phyloP scores from a whole-genome alignment of 2,329 filamentous ascomycete species.

The Penicillium hordei region DNA sequence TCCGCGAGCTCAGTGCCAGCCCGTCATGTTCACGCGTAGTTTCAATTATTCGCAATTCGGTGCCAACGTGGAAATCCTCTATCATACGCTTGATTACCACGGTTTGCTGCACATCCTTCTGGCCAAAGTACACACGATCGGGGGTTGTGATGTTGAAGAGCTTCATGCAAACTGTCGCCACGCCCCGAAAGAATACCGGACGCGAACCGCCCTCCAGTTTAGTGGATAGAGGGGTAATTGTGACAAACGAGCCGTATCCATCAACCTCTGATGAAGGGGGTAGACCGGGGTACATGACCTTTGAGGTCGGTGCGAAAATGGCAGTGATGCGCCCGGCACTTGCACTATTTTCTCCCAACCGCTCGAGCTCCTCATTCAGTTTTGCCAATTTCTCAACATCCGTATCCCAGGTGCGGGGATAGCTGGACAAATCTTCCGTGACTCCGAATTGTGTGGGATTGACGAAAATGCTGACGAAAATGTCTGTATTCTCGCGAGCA shows the following conservation, averaged over 20 bases:
- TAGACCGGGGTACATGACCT: slow-evolving; percentile 83
- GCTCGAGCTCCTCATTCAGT: slow-evolving; percentile 72
- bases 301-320: slow-evolving; percentile 80
- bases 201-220: slow-evolving; percentile 80
- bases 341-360: slow-evolving; percentile 43
- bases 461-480: slow-evolving; percentile 90
- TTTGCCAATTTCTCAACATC: slow-evolving; percentile 67
- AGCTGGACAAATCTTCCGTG: slow-evolving; percentile 81
- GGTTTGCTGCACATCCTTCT: slow-evolving; percentile 97
- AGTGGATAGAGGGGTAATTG: slow-evolving; percentile 78
- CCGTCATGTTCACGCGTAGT: slow-evolving; percentile 79
- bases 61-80: slow-evolving; percentile 78
- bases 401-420: slow-evolving; percentile 83
- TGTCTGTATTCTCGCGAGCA: slow-evolving; percentile 77
- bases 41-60: slow-evolving; percentile 68
- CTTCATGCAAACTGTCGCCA: slow-evolving; percentile 95
- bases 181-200: slow-evolving; percentile 93
- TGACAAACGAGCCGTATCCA: slow-evolving; percentile 85
- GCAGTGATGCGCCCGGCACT: slow-evolving; percentile 68
- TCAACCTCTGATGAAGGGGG: slow-evolving; percentile 69
- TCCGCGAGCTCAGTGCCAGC: slow-evolving; percentile 85
- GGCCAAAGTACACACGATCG: slow-evolving; percentile 85
- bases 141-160: slow-evolving; percentile 79
- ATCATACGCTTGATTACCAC: slow-evolving; percentile 86
- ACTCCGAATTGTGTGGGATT: slow-evolving; percentile 96